phyloP scores from a whole-genome alignment of 1,284 basidiomycete species.

The Grifola frondosa region DNA sequence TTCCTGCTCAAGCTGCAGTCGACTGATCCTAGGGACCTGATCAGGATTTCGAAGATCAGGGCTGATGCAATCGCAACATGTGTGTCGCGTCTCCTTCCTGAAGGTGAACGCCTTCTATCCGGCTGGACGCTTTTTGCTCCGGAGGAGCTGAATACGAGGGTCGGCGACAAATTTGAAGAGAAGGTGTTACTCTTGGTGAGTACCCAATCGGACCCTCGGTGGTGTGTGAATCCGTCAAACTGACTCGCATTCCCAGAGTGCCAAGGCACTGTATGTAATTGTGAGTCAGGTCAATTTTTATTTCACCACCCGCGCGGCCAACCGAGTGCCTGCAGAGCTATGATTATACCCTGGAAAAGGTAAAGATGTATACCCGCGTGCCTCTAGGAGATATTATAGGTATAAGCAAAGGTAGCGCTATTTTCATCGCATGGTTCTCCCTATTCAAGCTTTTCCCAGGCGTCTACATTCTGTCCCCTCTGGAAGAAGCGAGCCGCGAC shows the following conservation, averaged over 20 bases:
- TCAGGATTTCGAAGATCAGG: slow-evolving; percentile 84
- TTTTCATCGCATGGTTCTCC: background rate
- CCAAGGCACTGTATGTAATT: slow-evolving; percentile 65
- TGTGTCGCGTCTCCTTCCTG: slow-evolving; percentile 75
- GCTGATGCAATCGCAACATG: slow-evolving; percentile 89
- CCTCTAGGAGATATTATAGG: slow-evolving; percentile 81
- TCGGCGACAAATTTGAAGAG: slow-evolving; percentile 86
- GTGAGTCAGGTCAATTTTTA: slow-evolving; percentile 35
- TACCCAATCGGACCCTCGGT: slow-evolving; percentile 19
- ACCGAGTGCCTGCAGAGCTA: slow-evolving; percentile 58
- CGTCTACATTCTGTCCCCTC: slow-evolving; percentile 86
- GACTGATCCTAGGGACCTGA: slow-evolving; percentile 86
- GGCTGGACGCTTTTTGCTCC: slow-evolving; percentile 95
- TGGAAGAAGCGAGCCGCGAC: slow-evolving; percentile 88
- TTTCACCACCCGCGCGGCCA: background rate
- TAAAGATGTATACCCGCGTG: slow-evolving; percentile 86
- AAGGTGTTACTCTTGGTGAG: slow-evolving; percentile 87
- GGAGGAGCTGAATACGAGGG: slow-evolving; percentile 66
- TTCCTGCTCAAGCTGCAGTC: slow-evolving; percentile 85
- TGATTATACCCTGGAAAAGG: slow-evolving; percentile 90
- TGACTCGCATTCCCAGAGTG: slow-evolving; percentile 43
- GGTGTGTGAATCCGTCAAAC: background rate
- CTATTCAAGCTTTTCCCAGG: slow-evolving; percentile 44
- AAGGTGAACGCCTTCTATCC: slow-evolving; percentile 77
- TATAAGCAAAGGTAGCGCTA: slow-evolving; percentile 73